Conservation (phyloP, 2,329 filamentous ascomycete genomes). For the Penicillium sp. region DNA sequence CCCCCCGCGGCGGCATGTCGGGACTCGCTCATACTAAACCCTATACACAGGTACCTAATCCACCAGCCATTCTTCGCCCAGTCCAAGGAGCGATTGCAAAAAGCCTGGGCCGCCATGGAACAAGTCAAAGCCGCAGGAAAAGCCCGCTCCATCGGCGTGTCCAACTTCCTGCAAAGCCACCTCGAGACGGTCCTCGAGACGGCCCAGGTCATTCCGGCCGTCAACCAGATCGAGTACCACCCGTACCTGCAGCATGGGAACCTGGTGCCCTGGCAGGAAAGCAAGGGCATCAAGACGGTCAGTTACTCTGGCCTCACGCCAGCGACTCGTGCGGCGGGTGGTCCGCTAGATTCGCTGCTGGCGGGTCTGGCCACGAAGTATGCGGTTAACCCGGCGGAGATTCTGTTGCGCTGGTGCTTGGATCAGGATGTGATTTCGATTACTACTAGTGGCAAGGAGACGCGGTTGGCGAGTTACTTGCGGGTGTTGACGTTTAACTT, state of each 20-base stretch:
- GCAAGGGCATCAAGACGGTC: constrained; percentile 44
- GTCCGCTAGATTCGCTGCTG: constrained; percentile 58
- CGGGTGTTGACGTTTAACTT: constrained; percentile 59
- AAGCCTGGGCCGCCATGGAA: constrained; percentile 64
- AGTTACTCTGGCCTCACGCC: constrained; percentile 52
- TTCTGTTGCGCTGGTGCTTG: constrained; percentile 62
- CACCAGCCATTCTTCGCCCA: constrained; percentile 62
- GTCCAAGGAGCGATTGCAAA: constrained; percentile 57
- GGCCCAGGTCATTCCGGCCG: constrained; percentile 44
- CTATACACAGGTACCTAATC: constrained; percentile 58
- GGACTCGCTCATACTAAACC: not conserved
- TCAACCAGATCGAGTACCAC: constrained; percentile 43
- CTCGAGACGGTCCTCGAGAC: constrained; percentile 55
- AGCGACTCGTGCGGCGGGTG: constrained; percentile 56
- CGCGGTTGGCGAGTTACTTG: constrained; percentile 60
- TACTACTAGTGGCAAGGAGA: constrained; percentile 63
- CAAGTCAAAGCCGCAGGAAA: constrained; percentile 58
- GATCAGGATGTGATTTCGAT: constrained; percentile 62
- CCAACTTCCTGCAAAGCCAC: constrained; percentile 60
- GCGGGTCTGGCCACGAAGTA: constrained; percentile 61
- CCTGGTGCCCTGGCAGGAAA: constrained; percentile 44
- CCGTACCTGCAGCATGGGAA: constrained; percentile 51
- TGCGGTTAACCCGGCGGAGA: constrained; percentile 59
- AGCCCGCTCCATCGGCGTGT: constrained; percentile 63
- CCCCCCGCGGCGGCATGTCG: no score